Evolutionary conservation across 2,329 filamentous ascomycete genomes (phyloP).

Genomic region (Epichloe coenophiala): DNA sequence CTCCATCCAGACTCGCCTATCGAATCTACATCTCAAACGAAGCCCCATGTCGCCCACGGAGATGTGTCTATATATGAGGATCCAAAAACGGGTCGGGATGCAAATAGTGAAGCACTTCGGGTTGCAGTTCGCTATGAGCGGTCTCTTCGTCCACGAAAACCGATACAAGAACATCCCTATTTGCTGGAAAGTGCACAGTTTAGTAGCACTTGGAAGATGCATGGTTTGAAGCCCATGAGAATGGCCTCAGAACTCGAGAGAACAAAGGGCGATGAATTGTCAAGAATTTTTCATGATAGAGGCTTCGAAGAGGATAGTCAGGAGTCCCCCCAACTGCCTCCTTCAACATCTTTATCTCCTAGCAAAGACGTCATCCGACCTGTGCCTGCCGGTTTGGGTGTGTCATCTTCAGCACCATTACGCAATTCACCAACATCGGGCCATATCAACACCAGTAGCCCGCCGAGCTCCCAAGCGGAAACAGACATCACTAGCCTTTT

Average conservation of each 20-base stretch:
- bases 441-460: slow-evolving; percentile 18
- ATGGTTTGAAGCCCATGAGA: slow-evolving; percentile 39
- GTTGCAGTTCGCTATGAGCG: slow-evolving; percentile 26
- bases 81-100: neutral
- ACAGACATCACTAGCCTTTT: slow-evolving; percentile 24
- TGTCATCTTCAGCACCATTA: slow-evolving; percentile 17
- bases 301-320: slow-evolving; percentile 41
- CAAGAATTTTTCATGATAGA: slow-evolving; percentile 39
- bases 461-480: slow-evolving; percentile 19
- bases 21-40: neutral
- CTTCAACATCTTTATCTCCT: slow-evolving; percentile 22
- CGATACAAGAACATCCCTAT: slow-evolving; percentile 48
- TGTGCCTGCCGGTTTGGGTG: slow-evolving; percentile 9
- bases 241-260: slow-evolving; percentile 21
- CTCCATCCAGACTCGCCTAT: neutral
- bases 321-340: slow-evolving; percentile 17
- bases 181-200: slow-evolving; percentile 42
- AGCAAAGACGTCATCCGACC: slow-evolving; percentile 8
- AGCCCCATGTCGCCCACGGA: neutral
- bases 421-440: slow-evolving; percentile 15
- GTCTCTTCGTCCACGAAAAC: slow-evolving; percentile 44
- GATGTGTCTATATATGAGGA: neutral
- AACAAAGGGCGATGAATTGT: slow-evolving; percentile 27
- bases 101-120: slow-evolving; percentile 11
- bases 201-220: slow-evolving; percentile 36